Conservation (phyloP, 495 filamentous ascomycete species). For the Aspergillus nanangensis region DNA sequence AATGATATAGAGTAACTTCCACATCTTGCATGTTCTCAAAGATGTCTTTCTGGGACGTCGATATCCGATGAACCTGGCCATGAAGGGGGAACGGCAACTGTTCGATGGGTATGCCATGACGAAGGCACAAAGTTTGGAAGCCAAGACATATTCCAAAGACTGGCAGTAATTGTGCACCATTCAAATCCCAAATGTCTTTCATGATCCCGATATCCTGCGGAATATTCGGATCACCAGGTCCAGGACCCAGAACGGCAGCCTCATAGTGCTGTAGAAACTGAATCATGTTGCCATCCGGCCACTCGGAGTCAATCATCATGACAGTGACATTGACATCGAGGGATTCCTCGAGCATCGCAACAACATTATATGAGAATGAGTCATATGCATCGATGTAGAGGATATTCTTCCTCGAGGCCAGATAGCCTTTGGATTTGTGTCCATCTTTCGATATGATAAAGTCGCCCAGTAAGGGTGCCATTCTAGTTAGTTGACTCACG, state of each 20-base stretch:
- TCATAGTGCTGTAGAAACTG: constrained; percentile 57
- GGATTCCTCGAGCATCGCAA: constrained; percentile 64
- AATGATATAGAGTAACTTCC: constrained; percentile 83
- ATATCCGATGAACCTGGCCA: constrained; percentile 67
- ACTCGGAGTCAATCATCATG: constrained; percentile 64
- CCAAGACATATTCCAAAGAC: constrained; percentile 90
- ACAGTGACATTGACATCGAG: constrained; percentile 62
- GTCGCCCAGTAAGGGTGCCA: constrained; percentile 33
- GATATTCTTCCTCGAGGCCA: constrained; percentile 40
- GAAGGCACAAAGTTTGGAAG: constrained; percentile 75
- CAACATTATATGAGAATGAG: constrained; percentile 93
- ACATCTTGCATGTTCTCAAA: constrained; percentile 53
- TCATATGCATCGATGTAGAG: constrained; percentile 93
- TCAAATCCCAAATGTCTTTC: constrained; percentile 67
- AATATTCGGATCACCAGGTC: constrained; percentile 61
- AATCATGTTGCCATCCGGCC: constrained; percentile 36
- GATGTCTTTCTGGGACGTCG: constrained; percentile 45
- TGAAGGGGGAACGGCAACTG: constrained; percentile 67
- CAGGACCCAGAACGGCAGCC: constrained; percentile 77
- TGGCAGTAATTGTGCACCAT: constrained; percentile 54
- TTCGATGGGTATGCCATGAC: constrained; percentile 60
- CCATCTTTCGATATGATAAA: constrained; percentile 16
- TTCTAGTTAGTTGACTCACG: too few species aligned
- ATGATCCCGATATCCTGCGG: constrained; percentile 74
- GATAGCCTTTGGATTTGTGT: constrained; percentile 1